A percentile compares a stretch with the other conserved stretches of the same genome.
Conservation (phyloP, 1,284 basidiomycete genomes). For the Gomphus bonarii region DNA sequence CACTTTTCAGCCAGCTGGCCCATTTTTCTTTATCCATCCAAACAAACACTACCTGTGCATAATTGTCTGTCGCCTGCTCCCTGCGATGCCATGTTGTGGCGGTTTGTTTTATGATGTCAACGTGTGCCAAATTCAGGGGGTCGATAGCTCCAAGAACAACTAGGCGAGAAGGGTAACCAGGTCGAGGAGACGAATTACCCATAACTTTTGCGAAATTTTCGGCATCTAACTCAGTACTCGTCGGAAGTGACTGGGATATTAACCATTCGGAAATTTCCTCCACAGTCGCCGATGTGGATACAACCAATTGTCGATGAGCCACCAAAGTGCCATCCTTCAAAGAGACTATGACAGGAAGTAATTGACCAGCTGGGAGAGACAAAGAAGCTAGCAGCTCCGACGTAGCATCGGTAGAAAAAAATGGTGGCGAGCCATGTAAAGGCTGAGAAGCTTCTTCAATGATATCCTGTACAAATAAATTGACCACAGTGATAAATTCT, state of each 20-base stretch:
- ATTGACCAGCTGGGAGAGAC: slow-evolving; percentile 31
- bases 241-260: slow-evolving; percentile 57
- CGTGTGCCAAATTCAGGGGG: slow-evolving; percentile 9
- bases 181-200: slow-evolving; percentile 57
- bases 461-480: slow-evolving; percentile 26
- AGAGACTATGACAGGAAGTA: slow-evolving; percentile 52
- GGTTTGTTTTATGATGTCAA: slow-evolving; percentile 34
- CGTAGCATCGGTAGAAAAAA: slow-evolving; percentile 45
- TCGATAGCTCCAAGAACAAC: slow-evolving; percentile 61
- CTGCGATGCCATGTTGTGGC: slow-evolving; percentile 50
- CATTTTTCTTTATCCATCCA: slow-evolving; percentile 80
- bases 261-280: slow-evolving; percentile 38
- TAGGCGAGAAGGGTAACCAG: slow-evolving; percentile 22
- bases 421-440: slow-evolving; percentile 60
- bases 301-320: slow-evolving; percentile 19
- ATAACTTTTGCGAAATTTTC: slow-evolving; percentile 75
- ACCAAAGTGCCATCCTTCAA: slow-evolving; percentile 60
- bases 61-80: slow-evolving; percentile 14
- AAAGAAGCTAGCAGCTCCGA: slow-evolving; percentile 41
- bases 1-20: slow-evolving; percentile 79
- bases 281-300: background rate
- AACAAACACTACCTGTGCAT: slow-evolving; percentile 66
- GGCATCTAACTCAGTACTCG: slow-evolving; percentile 56
- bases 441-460: slow-evolving; percentile 38
- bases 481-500: background rate